Evolutionary conservation across 345 rosid species (phyloP), one percentile per base, ranked within the genome.

Genomic region (Gossypioides kirkii): DNA sequence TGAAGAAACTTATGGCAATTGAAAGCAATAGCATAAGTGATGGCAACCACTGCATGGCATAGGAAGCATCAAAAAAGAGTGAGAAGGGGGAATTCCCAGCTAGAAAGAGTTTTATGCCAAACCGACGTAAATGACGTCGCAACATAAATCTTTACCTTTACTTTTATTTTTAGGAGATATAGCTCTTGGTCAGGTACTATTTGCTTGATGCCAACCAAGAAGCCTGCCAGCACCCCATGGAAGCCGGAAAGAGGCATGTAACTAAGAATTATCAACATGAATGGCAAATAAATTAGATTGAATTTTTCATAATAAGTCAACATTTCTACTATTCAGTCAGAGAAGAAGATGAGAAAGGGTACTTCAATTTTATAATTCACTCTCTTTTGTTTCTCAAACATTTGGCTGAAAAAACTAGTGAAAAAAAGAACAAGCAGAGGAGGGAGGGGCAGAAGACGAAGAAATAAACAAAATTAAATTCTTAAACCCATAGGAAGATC

Each of bases 221-320:
- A 86, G 69, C 94, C 97, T 45, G 87, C 83, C 69, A 93, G 84
- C 86, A 93, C 87, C 76, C 96, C 99, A 80, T 86, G 91, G 80
- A 93, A 96, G 61, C 99, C 99, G 62, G 98, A 90, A 82, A 91
- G 80, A 60, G 97, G 99, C 96, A 90, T 89, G 77, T 96, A 96
- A 74, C 99, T 93, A 81, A 67, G 79, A 79, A 56, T 16, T 55
- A 2, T 22, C 25, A 13, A 65, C 26, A 56, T n/a, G 60, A 70
- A 23, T 25, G 8, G 61, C 25, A 52, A 70, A 53, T 8, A 23
- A 18, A 47, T 61, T 52, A 41, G 25, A 20, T 68, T 22, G 55
- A 71, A 11, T 2, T 56, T 70, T 11, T 5, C 23, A 14, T 14
- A 32, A 70, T 53, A 32, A 10, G n/a, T 26, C 14, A 28, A 23